Evolutionary conservation across 2,329 filamentous ascomycete genomes (phyloP).

Genomic region (Ophiocordyceps camponoti-leonardi): DNA sequence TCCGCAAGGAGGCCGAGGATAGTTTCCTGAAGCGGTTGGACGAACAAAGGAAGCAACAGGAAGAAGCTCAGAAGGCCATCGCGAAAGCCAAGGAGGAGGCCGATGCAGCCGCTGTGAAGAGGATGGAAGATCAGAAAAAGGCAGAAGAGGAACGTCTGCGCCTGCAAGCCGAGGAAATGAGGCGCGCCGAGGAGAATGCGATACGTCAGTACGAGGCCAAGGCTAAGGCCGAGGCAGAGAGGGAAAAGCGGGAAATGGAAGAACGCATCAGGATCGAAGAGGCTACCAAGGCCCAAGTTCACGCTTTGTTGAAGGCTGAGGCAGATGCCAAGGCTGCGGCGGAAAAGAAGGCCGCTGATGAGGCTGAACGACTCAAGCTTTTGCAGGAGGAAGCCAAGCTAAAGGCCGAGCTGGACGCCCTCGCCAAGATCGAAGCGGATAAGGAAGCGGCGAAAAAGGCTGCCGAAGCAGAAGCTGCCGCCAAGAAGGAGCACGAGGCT

Average conservation of each 20-base stretch:
- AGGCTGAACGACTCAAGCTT: slow-evolving; percentile 20
- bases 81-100: slow-evolving; percentile 28
- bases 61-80: slow-evolving; percentile 28
- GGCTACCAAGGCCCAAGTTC: slow-evolving; percentile 22
- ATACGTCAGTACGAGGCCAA: slow-evolving; percentile 21
- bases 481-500: slow-evolving; percentile 42
- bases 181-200: slow-evolving; percentile 19
- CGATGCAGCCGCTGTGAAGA: slow-evolving; percentile 23
- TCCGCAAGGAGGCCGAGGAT: slow-evolving; percentile 27
- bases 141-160: slow-evolving; percentile 27
- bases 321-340: slow-evolving; percentile 24
- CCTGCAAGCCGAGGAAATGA: slow-evolving; percentile 16
- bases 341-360: slow-evolving; percentile 22
- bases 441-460: slow-evolving; percentile 22
- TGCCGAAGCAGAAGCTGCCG: slow-evolving; percentile 24
- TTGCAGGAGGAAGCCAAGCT: slow-evolving; percentile 20
- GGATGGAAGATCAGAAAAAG: slow-evolving; percentile 25
- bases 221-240: slow-evolving; percentile 24
- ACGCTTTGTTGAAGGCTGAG: slow-evolving; percentile 23
- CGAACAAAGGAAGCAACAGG: slow-evolving; percentile 22
- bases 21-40: slow-evolving; percentile 23
- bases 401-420: slow-evolving; percentile 20
- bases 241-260: slow-evolving; percentile 21
- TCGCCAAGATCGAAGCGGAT: slow-evolving; percentile 21
- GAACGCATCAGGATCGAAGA: slow-evolving; percentile 26